These are phyloP conservation scores for Neurospora sp. DNA, from an alignment of 495 filamentous ascomycete genomes.

Conservation along the genomic window DNA sequence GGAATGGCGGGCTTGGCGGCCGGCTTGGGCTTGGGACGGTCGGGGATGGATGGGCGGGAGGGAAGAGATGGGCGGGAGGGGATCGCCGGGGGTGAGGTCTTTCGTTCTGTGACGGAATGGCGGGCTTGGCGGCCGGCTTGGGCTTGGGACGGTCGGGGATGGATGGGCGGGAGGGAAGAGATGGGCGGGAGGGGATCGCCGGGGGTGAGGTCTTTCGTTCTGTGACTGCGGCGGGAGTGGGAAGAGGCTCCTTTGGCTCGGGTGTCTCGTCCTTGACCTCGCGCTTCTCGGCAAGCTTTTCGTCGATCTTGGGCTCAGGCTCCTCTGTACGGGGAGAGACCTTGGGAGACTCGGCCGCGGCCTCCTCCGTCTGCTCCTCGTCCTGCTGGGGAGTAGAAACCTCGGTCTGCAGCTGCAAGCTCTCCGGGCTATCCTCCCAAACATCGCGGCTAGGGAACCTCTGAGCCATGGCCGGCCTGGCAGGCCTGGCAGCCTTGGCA, in stretches of 20 bases:
- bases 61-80: not conserved
- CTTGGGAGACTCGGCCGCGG: not conserved
- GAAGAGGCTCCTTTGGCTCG: not conserved
- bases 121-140: conserved; percentile 59
- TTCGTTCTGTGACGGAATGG: conserved; percentile 42
- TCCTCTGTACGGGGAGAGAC: conserved; percentile 8
- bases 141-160: conserved; percentile 33
- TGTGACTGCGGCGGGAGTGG: not conserved
- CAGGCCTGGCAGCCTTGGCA: conserved; percentile 27
- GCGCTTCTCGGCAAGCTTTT: conserved; percentile 22
- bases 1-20: conserved; percentile 74
- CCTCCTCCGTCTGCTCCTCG: conserved; percentile 17
- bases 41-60: conserved; percentile 21
- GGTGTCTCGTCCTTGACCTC: conserved; percentile 26
- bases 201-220: not conserved
- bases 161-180: conserved; percentile 2
- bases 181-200: not conserved
- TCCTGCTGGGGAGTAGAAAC: conserved; percentile 54
- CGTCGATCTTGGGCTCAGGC: conserved; percentile 12
- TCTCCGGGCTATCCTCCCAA: conserved; percentile 92
- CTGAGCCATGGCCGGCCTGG: conserved; percentile 39
- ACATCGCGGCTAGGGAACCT: conserved; percentile 92
- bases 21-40: conserved; percentile 32
- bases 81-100: not conserved
- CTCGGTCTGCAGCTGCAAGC: conserved; percentile 68